Evolutionary conservation across 176 grass and related monocot genomes (phyloP), one percentile per base, ranked within the genome.

Genomic region (Miscanthus lutarioriparius): DNA sequence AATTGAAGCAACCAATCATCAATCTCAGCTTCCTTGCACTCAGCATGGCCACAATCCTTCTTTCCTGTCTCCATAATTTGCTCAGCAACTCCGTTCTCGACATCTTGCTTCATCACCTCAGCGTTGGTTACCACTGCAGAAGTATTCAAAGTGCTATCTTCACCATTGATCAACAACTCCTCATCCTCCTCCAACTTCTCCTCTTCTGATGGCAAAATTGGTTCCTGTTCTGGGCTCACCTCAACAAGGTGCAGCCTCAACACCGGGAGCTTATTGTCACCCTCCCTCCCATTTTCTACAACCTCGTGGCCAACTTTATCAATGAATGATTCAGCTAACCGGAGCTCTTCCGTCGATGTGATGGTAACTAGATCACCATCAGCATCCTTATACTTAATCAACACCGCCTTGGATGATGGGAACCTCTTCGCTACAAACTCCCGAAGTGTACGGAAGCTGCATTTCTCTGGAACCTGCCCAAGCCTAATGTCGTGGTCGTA

Each of bases 1-100:
- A 95, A 98, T 38, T 98, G 92, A 82, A 98, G 87, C 47, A 98
- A 64, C 96, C 96, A 98, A 82, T 98, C 96, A 71, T 98, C 96
- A 84, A 98, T 84, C 77, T 98, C 96, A 43, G 89, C 96, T 86
- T 95, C 96, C 82, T 98, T 98, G 82, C 96, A 98, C 83, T 95
- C 96, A 2, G 93, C 77, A 90, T 98, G 96, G 70, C 79, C 87
- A 19, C 93, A 98, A 70, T 86, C 87, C 70, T 98, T 95, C 83
- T 87, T 90, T 30, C 61, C 74, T n/a, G 41, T 43, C 9, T 67
- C 23, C 33, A 12, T 9, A 9, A 7, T 82, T 22, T 84, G 83
- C 70, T 91, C 85, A 76, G 53, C 64, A 72, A 45, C 56, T 36
- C 56, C 70, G 0, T 86, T 83, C 56, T 90, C 89, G 17, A 17